Evolutionary conservation across 177 flowering plant genomes (phyloP), one percentile per base, ranked within the genome.

Genomic region (Vitis hybrid): DNA sequence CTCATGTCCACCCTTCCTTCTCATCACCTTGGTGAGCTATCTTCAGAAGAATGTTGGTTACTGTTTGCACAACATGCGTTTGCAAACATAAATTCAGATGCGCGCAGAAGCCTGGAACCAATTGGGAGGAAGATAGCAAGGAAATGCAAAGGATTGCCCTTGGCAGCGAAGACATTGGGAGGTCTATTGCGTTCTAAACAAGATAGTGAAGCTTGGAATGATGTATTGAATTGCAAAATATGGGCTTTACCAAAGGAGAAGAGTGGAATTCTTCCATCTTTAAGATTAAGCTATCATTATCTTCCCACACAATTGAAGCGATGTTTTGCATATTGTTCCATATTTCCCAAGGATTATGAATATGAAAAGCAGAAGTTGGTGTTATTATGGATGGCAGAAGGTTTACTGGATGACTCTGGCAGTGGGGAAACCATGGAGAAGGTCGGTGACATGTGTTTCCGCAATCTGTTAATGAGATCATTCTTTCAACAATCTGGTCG

Each of bases 131-230:
- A 68, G 55, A 73, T 84, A 1, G 78, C 70, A 14, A 52, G 63
- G 39, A 83, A 78, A 49, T 85, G 88, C 45, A 62, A 51, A n/a
- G 87, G 88, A 10, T 70, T 84, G 69, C 88, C 90, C 60, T 71
- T 83, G 54, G 87, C 85, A 3, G 78, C 72, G 1, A 81, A 83
- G 52, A 48, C 81, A 6, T 69, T 83, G 1, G 84, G 80, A 6
- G 75, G 81, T 4, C 69, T 76, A 3, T 45, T 80, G 54, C 65
- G 74, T 8, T 54, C 71, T 1, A 65, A 67, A 57, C 3, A 3
- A 0, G 60, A 68, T 5, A 8, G 2, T 10, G 67, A 50, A 3
- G 68, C 72, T 3, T 80, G 83, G 83, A 45, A 70, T 4, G 61
- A 60, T 4, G 17, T 78, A 1, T 34, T 74, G 57, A 51, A 67